Conservation (phyloP, 2,329 filamentous ascomycete species). For the Phyllosticta paracitricarpa region DNA sequence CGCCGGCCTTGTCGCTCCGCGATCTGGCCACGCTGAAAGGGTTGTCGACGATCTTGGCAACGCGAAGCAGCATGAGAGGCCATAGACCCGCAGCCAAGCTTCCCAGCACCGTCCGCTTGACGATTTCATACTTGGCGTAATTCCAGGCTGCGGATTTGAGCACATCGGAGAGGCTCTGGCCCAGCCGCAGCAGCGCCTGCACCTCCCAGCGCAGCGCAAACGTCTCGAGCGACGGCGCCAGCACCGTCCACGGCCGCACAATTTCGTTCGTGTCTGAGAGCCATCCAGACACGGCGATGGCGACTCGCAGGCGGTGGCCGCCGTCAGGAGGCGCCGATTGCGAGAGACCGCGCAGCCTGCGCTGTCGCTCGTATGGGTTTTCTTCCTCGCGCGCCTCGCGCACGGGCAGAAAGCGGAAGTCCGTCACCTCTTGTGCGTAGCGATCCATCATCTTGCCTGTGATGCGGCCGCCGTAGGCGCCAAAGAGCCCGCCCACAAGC, state of each 20-base stretch:
- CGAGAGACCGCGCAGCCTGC: slow-evolving; percentile 30
- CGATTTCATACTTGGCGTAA: slow-evolving; percentile 62
- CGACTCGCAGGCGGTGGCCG: slow-evolving; percentile 51
- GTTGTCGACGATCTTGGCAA: slow-evolving; percentile 58
- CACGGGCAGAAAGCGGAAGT: slow-evolving; percentile 78
- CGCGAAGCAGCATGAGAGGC: slow-evolving; percentile 38
- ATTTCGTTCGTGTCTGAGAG: slow-evolving; percentile 61
- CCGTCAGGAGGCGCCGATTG: slow-evolving; percentile 22
- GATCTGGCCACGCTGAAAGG: slow-evolving; percentile 70
- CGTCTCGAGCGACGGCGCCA: slow-evolving; percentile 64
- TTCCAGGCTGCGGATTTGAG: slow-evolving; percentile 75
- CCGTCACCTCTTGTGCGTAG: slow-evolving; percentile 77
- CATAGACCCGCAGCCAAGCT: slow-evolving; percentile 38
- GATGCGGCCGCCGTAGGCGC: slow-evolving; percentile 80
- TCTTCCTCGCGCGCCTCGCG: slow-evolving; percentile 33
- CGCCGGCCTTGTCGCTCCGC: slow-evolving; percentile 69
- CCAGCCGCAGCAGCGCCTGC: slow-evolving; percentile 65
- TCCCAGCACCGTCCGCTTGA: slow-evolving; percentile 49
- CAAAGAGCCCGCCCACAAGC: slow-evolving; percentile 76
- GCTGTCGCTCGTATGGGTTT: slow-evolving; percentile 17
- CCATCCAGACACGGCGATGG: slow-evolving; percentile 77
- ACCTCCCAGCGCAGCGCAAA: slow-evolving; percentile 82
- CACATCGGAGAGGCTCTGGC: slow-evolving; percentile 65
- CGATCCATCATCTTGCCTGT: slow-evolving; percentile 77
- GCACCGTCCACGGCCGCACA: slow-evolving; percentile 65